Conservation (phyloP, 176 grass and related monocot genomes). For the Triticum monococcum region DNA sequence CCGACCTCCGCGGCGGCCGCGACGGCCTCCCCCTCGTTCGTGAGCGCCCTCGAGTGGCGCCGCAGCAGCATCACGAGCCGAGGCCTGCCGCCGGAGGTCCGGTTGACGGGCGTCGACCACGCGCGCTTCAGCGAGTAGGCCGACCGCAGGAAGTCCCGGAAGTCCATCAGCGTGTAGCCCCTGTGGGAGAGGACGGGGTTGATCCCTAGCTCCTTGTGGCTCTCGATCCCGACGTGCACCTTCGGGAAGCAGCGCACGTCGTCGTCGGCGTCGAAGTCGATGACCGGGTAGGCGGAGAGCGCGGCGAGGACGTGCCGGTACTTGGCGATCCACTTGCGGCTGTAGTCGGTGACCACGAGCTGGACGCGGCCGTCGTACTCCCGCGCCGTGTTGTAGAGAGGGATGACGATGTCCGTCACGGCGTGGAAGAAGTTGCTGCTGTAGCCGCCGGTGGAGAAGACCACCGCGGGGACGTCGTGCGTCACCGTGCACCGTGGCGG, state of each 20-base stretch:
- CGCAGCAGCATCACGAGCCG: constrained; percentile 52
- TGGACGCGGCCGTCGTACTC: constrained; percentile 47
- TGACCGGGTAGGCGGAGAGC: constrained; percentile 41
- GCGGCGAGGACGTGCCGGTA: constrained; percentile 32
- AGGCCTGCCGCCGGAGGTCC: constrained; percentile 30
- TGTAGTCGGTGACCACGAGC: constrained; percentile 43
- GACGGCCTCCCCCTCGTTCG: constrained; percentile 46
- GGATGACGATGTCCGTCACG: constrained; percentile 65
- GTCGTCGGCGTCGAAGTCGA: constrained; percentile 54
- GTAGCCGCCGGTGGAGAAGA: constrained; percentile 62
- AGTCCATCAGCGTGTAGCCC: constrained; percentile 47
- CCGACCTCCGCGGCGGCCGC: constrained; percentile 21
- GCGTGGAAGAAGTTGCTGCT: constrained; percentile 58
- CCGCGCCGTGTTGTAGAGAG: constrained; percentile 50
- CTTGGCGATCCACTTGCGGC: constrained; percentile 29
- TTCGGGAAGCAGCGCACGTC: constrained; percentile 58
- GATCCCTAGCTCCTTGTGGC: constrained; percentile 53
- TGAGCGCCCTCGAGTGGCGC: constrained; percentile 42
- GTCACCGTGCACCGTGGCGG: constrained; percentile 32
- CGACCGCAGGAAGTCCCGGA: constrained; percentile 54
- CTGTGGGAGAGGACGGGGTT: constrained; percentile 24
- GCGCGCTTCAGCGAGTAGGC: constrained; percentile 38
- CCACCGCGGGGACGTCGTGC: constrained; percentile 49
- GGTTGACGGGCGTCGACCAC: not conserved
- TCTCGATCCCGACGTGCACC: constrained; percentile 42